These are phyloP conservation scores for Pleurotus pulmonarius DNA, from an alignment of 768 basidiomycete species.

Conservation along the genomic window DNA sequence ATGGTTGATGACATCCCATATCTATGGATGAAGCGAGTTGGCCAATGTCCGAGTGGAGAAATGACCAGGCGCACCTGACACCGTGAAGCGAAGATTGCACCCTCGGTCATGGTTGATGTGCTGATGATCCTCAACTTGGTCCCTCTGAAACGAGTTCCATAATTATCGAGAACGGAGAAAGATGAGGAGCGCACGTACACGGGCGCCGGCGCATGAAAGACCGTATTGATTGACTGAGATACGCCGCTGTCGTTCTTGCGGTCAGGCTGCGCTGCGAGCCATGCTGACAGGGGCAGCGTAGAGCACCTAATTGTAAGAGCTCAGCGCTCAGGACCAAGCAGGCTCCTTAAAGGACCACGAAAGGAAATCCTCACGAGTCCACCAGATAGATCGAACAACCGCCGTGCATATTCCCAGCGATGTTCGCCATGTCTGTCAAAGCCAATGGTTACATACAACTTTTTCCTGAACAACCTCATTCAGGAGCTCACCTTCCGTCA, in stretches of 20 bases:
- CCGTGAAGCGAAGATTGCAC: constrained; percentile 36
- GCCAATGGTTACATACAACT: neutral
- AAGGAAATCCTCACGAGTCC: constrained; percentile 38
- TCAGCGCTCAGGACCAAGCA: neutral
- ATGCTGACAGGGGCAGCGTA: constrained; percentile 31
- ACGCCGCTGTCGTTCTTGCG: constrained; percentile 42
- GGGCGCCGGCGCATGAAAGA: constrained; percentile 41
- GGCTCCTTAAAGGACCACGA: neutral
- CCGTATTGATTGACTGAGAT: constrained; percentile 47
- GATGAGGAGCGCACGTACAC: constrained; percentile 26
- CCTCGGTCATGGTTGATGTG: constrained; percentile 37
- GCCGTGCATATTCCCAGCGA: constrained; percentile 46
- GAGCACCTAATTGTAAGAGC: constrained; percentile 31
- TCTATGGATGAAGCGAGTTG: constrained; percentile 20
- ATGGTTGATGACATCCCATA: constrained; percentile 36
- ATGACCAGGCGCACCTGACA: constrained; percentile 33
- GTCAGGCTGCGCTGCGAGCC: constrained; percentile 30
- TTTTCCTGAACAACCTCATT: too few relatives aligned
- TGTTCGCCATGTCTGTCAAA: constrained; percentile 52
- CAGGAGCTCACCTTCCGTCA: constrained; percentile 1
- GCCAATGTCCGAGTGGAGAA: neutral
- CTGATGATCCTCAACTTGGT: constrained; percentile 37
- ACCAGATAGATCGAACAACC: constrained; percentile 54
- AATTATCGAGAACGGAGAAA: neutral
- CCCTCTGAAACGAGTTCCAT: constrained; percentile 26